Percentiles rank a stretch among this genome's conserved stretches.
Evolutionary conservation across 768 basidiomycete genomes (phyloP).

Genomic region (Podaxis rugospora): DNA sequence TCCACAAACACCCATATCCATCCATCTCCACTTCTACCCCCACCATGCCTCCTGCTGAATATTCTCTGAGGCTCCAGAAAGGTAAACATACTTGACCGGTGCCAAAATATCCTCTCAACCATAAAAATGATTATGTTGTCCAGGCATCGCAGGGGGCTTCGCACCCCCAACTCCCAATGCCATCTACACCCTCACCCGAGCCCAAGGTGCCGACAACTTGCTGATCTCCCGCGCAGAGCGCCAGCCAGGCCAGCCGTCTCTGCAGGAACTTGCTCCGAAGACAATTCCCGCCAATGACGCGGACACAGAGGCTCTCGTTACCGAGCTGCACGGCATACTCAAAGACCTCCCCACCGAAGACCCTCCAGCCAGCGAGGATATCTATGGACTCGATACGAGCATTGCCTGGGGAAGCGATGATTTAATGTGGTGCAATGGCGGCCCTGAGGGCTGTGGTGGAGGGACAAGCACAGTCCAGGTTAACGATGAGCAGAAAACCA

Average conservation of each 20-base stretch:
- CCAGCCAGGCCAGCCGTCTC: conserved; percentile 38
- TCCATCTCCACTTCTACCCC: conserved; percentile 9
- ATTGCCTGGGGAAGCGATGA: conserved; percentile 57
- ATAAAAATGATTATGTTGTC: not conserved
- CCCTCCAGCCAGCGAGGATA: conserved; percentile 62
- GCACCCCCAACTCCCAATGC: conserved; percentile 60
- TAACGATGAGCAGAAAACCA: conserved; percentile 56
- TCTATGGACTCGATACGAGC: conserved; percentile 66
- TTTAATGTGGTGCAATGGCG: conserved; percentile 58
- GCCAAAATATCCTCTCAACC: not conserved
- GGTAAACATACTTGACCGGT: conserved; percentile 19
- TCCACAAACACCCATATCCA: not conserved
- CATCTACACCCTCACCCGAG: conserved; percentile 46
- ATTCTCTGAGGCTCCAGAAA: conserved; percentile 55
- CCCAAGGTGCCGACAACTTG: conserved; percentile 30
- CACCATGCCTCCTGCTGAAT: conserved; percentile 44
- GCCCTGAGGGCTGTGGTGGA: conserved; percentile 55
- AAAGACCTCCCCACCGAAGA: conserved; percentile 50
- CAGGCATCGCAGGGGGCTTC: conserved; percentile 77
- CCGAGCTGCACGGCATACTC: conserved; percentile 58
- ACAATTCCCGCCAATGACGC: conserved; percentile 28
- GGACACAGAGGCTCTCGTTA: conserved; percentile 35
- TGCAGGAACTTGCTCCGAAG: conserved; percentile 39
- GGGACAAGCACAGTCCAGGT: conserved; percentile 44
- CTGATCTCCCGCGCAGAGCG: conserved; percentile 44